These are phyloP conservation scores for Stenocarpella maydis DNA, from an alignment of 2,329 filamentous ascomycete species.

Conservation along the genomic window DNA sequence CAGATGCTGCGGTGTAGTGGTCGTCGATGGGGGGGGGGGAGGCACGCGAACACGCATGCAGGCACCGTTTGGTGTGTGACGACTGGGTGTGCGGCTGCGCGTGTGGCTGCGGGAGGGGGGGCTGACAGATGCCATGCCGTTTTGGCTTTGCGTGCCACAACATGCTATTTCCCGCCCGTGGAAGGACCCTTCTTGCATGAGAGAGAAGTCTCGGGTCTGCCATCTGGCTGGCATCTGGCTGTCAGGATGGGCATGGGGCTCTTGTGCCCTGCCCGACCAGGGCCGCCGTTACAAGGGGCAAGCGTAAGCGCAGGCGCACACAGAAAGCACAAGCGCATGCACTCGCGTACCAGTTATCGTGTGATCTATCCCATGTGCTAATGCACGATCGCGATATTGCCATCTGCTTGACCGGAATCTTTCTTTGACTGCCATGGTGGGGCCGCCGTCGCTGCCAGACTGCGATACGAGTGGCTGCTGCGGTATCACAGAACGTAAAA, in stretches of 20 bases:
- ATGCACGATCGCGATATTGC: slow-evolving; percentile 24
- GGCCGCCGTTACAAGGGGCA: slow-evolving; percentile 5
- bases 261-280: slow-evolving; percentile 9
- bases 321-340: slow-evolving; percentile 7
- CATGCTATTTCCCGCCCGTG: slow-evolving; percentile 15
- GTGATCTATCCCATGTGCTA: slow-evolving; percentile 2
- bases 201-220: slow-evolving; percentile 15
- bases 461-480: slow-evolving; percentile 23
- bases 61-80: not conserved
- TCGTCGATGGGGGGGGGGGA: not conserved
- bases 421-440: slow-evolving; percentile 10
- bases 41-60: not conserved
- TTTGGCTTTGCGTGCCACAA: slow-evolving; percentile 10
- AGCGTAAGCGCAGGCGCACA: slow-evolving; percentile 13
- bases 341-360: not conserved
- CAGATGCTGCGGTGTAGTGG: not conserved
- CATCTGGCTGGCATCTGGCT: slow-evolving; percentile 16
- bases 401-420: slow-evolving; percentile 18
- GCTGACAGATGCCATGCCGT: slow-evolving; percentile 2
- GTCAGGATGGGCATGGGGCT: slow-evolving; percentile 11
- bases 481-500: slow-evolving; percentile 23
- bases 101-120: slow-evolving; percentile 10
- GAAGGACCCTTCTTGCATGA: slow-evolving; percentile 25
- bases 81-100: not conserved
- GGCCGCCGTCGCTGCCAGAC: slow-evolving; percentile 9